Evolutionary conservation across 164 flowering plant species (phyloP).

Genomic region (Warburgia ugandensis): DNA sequence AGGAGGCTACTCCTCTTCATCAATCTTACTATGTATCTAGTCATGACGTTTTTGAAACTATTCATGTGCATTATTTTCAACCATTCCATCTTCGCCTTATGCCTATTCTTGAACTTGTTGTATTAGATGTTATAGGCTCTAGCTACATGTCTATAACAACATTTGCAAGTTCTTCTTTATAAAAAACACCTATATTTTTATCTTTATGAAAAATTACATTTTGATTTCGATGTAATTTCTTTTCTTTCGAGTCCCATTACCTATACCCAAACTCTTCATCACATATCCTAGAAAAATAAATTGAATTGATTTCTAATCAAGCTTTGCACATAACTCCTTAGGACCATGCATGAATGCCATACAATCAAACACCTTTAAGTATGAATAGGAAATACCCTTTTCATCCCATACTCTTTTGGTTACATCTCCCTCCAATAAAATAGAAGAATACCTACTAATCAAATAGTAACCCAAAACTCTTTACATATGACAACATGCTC

Average conservation of each 20-base stretch:
- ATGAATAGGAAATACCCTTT: background rate
- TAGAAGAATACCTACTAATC: background rate
- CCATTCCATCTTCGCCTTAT: background rate
- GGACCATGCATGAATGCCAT: background rate
- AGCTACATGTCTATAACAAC: background rate
- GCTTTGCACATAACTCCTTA: background rate
- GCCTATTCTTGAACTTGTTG: background rate
- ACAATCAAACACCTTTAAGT: background rate
- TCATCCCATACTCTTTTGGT: background rate
- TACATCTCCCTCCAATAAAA: background rate
- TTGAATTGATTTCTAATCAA: background rate
- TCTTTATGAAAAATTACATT: background rate
- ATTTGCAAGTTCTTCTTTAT: background rate
- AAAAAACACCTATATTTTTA: background rate
- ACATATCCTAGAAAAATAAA: too few relatives aligned
- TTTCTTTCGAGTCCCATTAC: background rate
- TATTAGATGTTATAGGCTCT: background rate
- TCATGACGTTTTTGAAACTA: too few relatives aligned
- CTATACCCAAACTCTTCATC: too few relatives aligned
- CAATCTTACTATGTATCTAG: background rate
- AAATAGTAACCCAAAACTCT: background rate
- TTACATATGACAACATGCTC: background rate
- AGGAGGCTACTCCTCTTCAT: background rate
- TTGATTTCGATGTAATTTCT: background rate
- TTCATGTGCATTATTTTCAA: too few relatives aligned